phyloP scores from a whole-genome alignment of 192 early-diverging fungal species.

The Rhizoclosmatium sp. region DNA sequence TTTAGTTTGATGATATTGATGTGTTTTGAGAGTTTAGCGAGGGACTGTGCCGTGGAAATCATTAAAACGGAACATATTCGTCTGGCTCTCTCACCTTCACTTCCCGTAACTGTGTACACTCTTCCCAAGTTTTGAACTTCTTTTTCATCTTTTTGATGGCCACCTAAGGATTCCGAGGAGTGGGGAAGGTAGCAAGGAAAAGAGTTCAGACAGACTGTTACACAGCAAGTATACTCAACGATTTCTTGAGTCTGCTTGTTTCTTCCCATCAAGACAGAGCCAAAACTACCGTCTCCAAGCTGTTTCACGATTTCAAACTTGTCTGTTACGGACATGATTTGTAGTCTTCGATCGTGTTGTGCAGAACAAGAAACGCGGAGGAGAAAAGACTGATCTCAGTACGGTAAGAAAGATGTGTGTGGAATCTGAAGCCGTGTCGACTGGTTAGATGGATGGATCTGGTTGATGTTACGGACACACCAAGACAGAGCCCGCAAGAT shows the following conservation, averaged over 20 bases:
- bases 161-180: constrained; percentile 59
- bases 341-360: too few species aligned
- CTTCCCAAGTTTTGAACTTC: constrained; percentile 74
- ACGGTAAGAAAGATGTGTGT: too few species aligned
- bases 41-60: constrained; percentile 52
- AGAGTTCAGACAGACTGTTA: neutral
- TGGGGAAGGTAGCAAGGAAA: neutral
- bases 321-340: constrained; percentile 38
- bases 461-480: too few species aligned
- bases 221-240: constrained; percentile 46
- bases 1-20: constrained; percentile 85
- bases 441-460: too few species aligned
- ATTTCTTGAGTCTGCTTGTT: constrained; percentile 70
- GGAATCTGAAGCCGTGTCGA: too few species aligned
- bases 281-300: constrained; percentile 86
- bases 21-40: constrained; percentile 78
- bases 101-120: constrained; percentile 78
- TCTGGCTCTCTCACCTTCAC: constrained; percentile 63
- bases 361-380: too few species aligned
- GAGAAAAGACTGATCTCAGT: too few species aligned
- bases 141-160: constrained; percentile 93
- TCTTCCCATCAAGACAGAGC: constrained; percentile 73
- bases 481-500: neutral
- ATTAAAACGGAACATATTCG: neutral
- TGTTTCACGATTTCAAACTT: constrained; percentile 73